Evolutionary conservation across 2,329 filamentous ascomycete genomes (phyloP), one percentile per base, ranked within the genome.

Genomic region (Phialophora chinensis): DNA sequence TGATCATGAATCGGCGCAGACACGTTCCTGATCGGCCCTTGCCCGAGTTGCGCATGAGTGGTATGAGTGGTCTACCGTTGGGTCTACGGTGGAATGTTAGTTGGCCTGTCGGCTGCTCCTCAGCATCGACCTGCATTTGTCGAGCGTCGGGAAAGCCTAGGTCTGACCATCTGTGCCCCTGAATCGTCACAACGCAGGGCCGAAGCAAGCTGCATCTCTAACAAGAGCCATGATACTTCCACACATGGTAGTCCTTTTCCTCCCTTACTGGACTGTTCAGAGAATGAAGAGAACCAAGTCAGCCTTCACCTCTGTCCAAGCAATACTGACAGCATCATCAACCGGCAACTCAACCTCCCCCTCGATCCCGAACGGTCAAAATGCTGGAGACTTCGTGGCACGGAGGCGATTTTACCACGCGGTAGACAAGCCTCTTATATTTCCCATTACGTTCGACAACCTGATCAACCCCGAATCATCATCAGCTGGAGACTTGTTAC

Each of bases 11-110:
- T 47, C 27, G 62, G 67, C 17, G 62, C 44, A 8, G 50, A 25
- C 25, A 49, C 62, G n/a, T 58, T 53, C 52, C 71, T 59, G 10
- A 71, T 44, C 11, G 67, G 66, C n/a, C 71, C 69, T 59, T 72
- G 71, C 29, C 62, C 66, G 74, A n/a, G n/a, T n/a, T n/a, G n/a
- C n/a, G n/a, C n/a, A n/a, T n/a, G n/a, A n/a, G n/a, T n/a, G n/a
- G n/a, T n/a, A n/a, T n/a, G n/a, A n/a, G n/a, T n/a, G n/a, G n/a
- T n/a, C n/a, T n/a, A n/a, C n/a, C n/a, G n/a, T n/a, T n/a, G n/a
- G n/a, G n/a, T n/a, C n/a, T n/a, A n/a, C n/a, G n/a, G n/a, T n/a
- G n/a, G n/a, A n/a, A n/a, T n/a, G n/a, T n/a, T n/a, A n/a, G n/a
- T n/a, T n/a, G n/a, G n/a, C n/a, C n/a, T 53, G 8, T 11, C 29